Evolutionary conservation across 1,139 yeast species (phyloP).

Genomic region (Debaryomyces coudertii): DNA sequence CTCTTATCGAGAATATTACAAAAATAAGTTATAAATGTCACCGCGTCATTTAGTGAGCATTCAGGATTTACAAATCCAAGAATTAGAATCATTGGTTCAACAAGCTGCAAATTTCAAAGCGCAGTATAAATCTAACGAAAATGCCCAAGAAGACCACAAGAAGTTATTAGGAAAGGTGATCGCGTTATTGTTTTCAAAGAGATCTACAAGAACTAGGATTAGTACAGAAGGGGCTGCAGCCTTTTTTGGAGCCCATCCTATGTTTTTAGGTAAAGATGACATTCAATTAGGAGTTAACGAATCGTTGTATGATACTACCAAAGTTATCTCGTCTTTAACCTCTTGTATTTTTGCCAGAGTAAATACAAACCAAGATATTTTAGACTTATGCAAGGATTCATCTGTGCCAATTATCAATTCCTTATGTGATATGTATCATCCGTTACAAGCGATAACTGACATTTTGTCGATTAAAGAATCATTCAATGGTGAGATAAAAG

Average conservation of each 20-base stretch:
- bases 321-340: slow-evolving; percentile 85
- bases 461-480: slow-evolving; percentile 73
- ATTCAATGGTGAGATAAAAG: slow-evolving; percentile 48
- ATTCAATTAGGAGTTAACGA: slow-evolving; percentile 90
- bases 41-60: slow-evolving; percentile 74
- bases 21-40: neutral
- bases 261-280: slow-evolving; percentile 88
- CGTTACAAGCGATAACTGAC: slow-evolving; percentile 87
- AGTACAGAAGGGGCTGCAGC: slow-evolving; percentile 87
- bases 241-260: slow-evolving; percentile 85
- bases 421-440: slow-evolving; percentile 82
- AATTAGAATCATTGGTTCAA: slow-evolving; percentile 60
- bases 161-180: slow-evolving; percentile 70
- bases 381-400: slow-evolving; percentile 66
- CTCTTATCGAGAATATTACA: neutral
- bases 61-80: slow-evolving; percentile 63
- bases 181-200: slow-evolving; percentile 75
- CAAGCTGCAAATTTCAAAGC: slow-evolving; percentile 61
- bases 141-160: slow-evolving; percentile 44
- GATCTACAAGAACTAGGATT: slow-evolving; percentile 86
- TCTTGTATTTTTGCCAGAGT: slow-evolving; percentile 89
- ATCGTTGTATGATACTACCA: slow-evolving; percentile 77
- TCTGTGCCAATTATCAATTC: slow-evolving; percentile 84
- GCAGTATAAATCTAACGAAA: slow-evolving; percentile 51
- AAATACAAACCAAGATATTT: slow-evolving; percentile 72